phyloP scores from a whole-genome alignment of 148 eudicot species.

The Persicaria maculosa region DNA sequence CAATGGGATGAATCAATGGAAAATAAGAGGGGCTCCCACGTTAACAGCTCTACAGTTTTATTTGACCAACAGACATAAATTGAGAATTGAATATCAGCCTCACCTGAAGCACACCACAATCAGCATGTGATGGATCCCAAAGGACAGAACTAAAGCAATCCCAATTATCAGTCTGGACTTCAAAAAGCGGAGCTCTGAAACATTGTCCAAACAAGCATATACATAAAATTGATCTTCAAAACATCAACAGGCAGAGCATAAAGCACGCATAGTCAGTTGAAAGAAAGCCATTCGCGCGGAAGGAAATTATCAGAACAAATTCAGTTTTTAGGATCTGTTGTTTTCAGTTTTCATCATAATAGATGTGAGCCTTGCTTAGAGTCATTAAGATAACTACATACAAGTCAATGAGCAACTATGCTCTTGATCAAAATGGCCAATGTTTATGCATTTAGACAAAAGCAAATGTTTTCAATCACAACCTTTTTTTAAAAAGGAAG shows the following conservation, averaged over 20 bases:
- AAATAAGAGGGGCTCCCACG: background rate
- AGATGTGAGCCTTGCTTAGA: background rate
- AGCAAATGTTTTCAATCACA: background rate
- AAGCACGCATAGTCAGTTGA: background rate
- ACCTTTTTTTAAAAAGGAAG: background rate
- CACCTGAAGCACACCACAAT: slow-evolving; percentile 96
- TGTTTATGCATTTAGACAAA: background rate
- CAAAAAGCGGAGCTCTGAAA: slow-evolving; percentile 94
- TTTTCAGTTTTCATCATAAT: background rate
- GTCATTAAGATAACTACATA: background rate
- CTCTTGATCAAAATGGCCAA: background rate
- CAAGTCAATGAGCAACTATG: background rate
- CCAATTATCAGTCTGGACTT: slow-evolving; percentile 87
- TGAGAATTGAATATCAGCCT: background rate
- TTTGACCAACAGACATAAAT: background rate
- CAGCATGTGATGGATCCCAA: slow-evolving; percentile 90
- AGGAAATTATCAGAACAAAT: background rate
- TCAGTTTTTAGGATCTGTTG: background rate
- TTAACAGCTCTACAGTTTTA: background rate
- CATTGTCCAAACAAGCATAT: background rate
- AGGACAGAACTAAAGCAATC: slow-evolving; percentile 76
- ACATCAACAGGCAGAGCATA: background rate
- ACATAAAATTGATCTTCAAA: background rate
- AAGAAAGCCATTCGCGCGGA: background rate
- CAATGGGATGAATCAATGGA: background rate